A percentile compares a stretch with the other conserved stretches of the same genome.
Conservation (phyloP, 169 alveolate genomes). For the Plasmodium yoelii region DNA sequence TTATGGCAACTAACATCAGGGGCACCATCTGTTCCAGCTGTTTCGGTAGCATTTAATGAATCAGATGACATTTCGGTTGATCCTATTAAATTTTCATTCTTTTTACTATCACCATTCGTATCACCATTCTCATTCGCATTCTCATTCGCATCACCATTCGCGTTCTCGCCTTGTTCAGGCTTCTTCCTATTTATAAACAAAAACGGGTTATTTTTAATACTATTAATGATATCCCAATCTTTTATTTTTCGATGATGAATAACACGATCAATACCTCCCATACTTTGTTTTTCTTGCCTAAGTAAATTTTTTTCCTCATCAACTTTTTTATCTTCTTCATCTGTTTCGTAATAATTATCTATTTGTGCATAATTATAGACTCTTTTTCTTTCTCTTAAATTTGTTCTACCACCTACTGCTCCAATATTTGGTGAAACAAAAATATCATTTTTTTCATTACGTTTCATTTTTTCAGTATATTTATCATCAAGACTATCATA, state of each 20-base stretch:
- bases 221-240: constrained; percentile 53
- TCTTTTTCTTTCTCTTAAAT: constrained; percentile 62
- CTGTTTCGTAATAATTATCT: constrained; percentile 65
- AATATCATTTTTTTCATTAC: constrained; percentile 51
- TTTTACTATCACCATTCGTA: neutral
- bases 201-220: constrained; percentile 52
- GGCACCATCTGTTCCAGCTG: neutral
- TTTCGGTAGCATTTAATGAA: neutral
- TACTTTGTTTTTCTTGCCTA: constrained; percentile 75
- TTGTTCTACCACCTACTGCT: constrained; percentile 50
- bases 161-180: neutral
- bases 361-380: constrained; percentile 62
- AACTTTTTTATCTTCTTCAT: constrained; percentile 73
- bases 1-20: neutral
- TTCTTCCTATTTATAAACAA: constrained; percentile 44
- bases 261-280: constrained; percentile 87
- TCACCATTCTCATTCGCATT: constrained; percentile 1
- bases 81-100: neutral
- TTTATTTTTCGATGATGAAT: constrained; percentile 80
- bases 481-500: constrained; percentile 49
- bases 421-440: constrained; percentile 70
- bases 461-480: constrained; percentile 36
- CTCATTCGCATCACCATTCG: neutral
- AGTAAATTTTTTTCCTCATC: constrained; percentile 73
- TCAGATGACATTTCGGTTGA: neutral